Conservation (phyloP, 2,329 filamentous ascomycete species). For the Pseudogymnoascus sp. region DNA sequence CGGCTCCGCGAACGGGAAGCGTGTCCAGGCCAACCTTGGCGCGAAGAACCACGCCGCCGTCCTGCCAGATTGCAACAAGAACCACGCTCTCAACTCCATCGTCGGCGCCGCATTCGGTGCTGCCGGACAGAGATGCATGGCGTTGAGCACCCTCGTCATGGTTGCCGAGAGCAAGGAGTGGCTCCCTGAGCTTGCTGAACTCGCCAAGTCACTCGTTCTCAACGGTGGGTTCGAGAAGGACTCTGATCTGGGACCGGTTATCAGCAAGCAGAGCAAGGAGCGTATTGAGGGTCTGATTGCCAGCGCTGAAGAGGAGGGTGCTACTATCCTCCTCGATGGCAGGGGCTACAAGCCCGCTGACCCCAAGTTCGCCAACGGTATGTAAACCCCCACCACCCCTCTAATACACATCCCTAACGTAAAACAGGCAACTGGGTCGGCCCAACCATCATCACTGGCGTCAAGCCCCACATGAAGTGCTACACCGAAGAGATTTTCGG, state of each 20-base stretch:
- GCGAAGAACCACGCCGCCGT: slow-evolving; percentile 85
- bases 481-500: slow-evolving; percentile 83
- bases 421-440: slow-evolving; percentile 60
- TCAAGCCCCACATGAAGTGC: slow-evolving; percentile 73
- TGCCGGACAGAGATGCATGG: slow-evolving; percentile 81
- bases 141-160: slow-evolving; percentile 72
- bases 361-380: slow-evolving; percentile 66
- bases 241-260: slow-evolving; percentile 74
- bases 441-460: slow-evolving; percentile 74
- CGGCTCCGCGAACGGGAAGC: slow-evolving; percentile 77
- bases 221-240: slow-evolving; percentile 76
- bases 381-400: not conserved
- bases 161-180: slow-evolving; percentile 79
- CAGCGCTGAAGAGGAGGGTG: slow-evolving; percentile 71
- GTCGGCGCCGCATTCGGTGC: slow-evolving; percentile 78
- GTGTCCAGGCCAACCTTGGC: slow-evolving; percentile 78
- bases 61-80: slow-evolving; percentile 81
- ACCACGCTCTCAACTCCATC: slow-evolving; percentile 78
- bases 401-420: not conserved
- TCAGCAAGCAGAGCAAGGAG: slow-evolving; percentile 68
- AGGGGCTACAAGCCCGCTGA: slow-evolving; percentile 58
- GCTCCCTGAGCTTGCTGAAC: slow-evolving; percentile 69
- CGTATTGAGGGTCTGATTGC: slow-evolving; percentile 69
- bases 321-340: slow-evolving; percentile 74
- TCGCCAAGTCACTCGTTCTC: slow-evolving; percentile 63